Base-by-base conservation (phyloP, 1,284 basidiomycete species). In the Amylostereum chailletii region DNA sequence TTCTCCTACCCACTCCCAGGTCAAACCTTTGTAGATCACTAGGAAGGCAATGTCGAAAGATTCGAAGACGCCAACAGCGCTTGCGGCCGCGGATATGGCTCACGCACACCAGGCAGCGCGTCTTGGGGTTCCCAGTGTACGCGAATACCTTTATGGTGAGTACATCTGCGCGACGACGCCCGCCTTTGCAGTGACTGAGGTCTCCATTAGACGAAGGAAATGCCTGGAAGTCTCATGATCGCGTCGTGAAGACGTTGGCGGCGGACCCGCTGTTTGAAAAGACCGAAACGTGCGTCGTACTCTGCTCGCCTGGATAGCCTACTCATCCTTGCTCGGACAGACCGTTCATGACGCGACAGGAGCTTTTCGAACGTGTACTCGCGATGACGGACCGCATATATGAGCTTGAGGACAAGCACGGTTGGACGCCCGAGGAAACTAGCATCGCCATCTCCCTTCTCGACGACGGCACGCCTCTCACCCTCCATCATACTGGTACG, bases 211-310 rank as follows among this genome's bases (percentile, higher is more conserved):
- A 71, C 56, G 74, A 75, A 19, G 58, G 63, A 26, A 57, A 59
- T 1, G 66, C 70, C 48, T 85, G 78, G 80, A 59, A 71, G 19
- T 69, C 59, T 34, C 75, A 75, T 44, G 56, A 71, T 29, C 65
- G 66, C 34, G 64, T 90, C 5, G 68, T 77, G 9, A 53, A 62
- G 2, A 54, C 84, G 10, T 63, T 90, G 47, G 66, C 71, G 32
- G 62, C 66, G 2, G 86, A 90, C 52, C 73, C 77, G 0, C 63
- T 71, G 3, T 88, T 90, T 54, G 77, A 84, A 64, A 88, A 86
- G 62, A 67, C 74, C 0, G 62, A 69, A 48, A 74, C 76, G 80
- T 81, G 53, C 42, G 62, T 51, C 9, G 5, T 34, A 3, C 10
- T 27, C 9, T 2, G 10, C 31, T 36, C 43, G 34, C 27, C 30